Evolutionary conservation across 2,329 filamentous ascomycete genomes (phyloP).

Genomic region (Aspergillus tamarii): DNA sequence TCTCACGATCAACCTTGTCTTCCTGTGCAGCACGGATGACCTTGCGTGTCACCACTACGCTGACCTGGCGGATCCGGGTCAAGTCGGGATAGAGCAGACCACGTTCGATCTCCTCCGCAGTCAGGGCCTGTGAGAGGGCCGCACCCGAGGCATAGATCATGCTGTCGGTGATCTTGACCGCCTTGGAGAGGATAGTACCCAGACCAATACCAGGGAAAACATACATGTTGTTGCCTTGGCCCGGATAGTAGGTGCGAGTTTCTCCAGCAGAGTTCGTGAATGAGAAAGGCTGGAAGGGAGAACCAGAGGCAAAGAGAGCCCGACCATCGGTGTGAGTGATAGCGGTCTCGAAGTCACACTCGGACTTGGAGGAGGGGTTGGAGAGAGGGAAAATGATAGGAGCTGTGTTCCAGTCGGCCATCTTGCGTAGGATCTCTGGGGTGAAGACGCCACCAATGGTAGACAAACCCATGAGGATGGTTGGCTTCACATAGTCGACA

Average conservation of each 20-base stretch:
- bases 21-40: constrained; percentile 90
- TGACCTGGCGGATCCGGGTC: constrained; percentile 88
- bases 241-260: constrained; percentile 71
- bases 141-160: constrained; percentile 97
- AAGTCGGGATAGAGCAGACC: constrained; percentile 91
- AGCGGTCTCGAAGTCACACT: constrained; percentile 96
- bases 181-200: constrained; percentile 88
- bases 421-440: constrained; percentile 74
- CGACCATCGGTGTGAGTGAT: constrained; percentile 88
- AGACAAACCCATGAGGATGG: constrained; percentile 89
- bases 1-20: constrained; percentile 67
- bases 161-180: constrained; percentile 81
- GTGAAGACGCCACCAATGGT: constrained; percentile 96
- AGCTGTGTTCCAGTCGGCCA: constrained; percentile 66
- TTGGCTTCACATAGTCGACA: constrained; percentile 92
- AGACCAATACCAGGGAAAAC: constrained; percentile 97
- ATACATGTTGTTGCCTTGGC: constrained; percentile 82
- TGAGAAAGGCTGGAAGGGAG: constrained; percentile 78
- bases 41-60: constrained; percentile 80
- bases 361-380: constrained; percentile 94
- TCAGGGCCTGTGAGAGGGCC: constrained; percentile 76
- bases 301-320: constrained; percentile 92
- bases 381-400: constrained; percentile 96
- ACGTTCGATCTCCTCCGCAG: constrained; percentile 76
- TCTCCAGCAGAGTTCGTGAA: constrained; percentile 63